Conservation (phyloP, 805 yeast species). For the Komagataella populi region DNA sequence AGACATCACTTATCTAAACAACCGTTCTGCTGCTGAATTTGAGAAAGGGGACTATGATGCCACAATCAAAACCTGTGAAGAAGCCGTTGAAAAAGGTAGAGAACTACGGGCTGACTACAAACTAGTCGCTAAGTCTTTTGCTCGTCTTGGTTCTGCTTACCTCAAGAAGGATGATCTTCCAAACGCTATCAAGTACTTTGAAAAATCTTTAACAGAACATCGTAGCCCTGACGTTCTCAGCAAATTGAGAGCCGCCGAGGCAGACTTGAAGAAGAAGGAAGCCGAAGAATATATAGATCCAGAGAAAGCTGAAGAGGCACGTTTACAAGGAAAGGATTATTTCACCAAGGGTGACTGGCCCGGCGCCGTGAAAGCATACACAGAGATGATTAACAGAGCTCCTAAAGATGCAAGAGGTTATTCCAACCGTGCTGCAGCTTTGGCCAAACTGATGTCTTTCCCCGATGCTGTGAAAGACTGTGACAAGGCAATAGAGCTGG, state of each 20-base stretch:
- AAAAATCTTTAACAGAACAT: conserved; percentile 91
- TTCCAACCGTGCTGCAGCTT: conserved; percentile 96
- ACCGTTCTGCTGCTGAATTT: conserved; percentile 94
- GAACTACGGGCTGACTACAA: conserved; percentile 86
- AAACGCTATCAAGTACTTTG: conserved; percentile 66
- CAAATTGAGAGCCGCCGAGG: conserved; percentile 80
- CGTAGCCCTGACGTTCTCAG: conserved; percentile 87
- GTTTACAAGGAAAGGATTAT: conserved; percentile 79
- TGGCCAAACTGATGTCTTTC: conserved; percentile 89
- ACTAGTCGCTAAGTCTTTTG: conserved; percentile 82
- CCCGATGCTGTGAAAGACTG: conserved; percentile 94
- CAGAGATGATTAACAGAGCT: conserved; percentile 94
- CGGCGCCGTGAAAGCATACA: conserved; percentile 82
- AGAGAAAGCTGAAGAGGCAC: conserved; percentile 89
- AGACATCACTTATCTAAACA: conserved; percentile 89
- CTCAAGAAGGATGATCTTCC: conserved; percentile 60
- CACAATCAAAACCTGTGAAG: conserved; percentile 68
- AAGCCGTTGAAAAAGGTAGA: conserved; percentile 84
- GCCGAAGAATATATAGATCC: conserved; percentile 73
- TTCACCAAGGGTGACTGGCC: conserved; percentile 96
- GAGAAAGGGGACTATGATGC: conserved; percentile 88
- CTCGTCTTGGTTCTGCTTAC: conserved; percentile 78
- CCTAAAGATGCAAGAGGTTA: conserved; percentile 95
- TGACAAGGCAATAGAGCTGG: conserved; percentile 75
- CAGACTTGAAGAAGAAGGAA: conserved; percentile 68